Evolutionary conservation across 176 grass and related monocot genomes (phyloP).

Genomic region (Pontederia paniculata): DNA sequence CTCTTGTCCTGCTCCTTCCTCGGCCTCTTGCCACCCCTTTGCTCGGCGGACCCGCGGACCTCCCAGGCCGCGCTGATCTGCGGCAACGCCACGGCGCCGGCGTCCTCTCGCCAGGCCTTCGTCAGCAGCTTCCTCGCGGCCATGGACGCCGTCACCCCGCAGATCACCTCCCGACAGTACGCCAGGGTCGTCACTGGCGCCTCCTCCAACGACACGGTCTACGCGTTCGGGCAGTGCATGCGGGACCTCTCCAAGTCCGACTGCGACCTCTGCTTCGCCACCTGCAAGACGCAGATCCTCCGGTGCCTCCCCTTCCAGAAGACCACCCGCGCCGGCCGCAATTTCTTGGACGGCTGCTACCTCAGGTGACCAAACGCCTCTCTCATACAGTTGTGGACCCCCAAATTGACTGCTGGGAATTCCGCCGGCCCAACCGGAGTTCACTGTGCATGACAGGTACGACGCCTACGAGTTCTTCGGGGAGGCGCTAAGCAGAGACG

Average conservation of each 20-base stretch:
- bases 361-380: neutral
- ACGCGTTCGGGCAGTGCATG: conserved; percentile 8
- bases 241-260: conserved; percentile 1
- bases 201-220: neutral
- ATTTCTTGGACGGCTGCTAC: conserved; percentile 15
- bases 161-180: conserved; percentile 1
- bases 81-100: conserved; percentile 1
- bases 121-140: conserved; percentile 1
- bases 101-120: neutral
- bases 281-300: conserved; percentile 14
- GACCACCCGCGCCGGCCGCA: conserved; percentile 2
- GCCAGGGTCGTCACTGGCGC: conserved; percentile 1
- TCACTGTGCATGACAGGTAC: neutral
- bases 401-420: neutral
- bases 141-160: conserved; percentile 9
- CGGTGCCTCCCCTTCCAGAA: conserved; percentile 8
- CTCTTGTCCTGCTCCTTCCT: too few relatives aligned
- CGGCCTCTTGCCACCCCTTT: too few relatives aligned
- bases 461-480: conserved; percentile 15
- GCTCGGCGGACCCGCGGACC: conserved; percentile 1
- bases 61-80: conserved; percentile 2
- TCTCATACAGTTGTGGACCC: neutral
- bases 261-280: conserved; percentile 13
- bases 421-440: neutral
- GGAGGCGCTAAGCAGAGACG: conserved; percentile 3